Base-by-base conservation (phyloP, 495 filamentous ascomycete species). In the Chlorociboria aeruginascens region DNA sequence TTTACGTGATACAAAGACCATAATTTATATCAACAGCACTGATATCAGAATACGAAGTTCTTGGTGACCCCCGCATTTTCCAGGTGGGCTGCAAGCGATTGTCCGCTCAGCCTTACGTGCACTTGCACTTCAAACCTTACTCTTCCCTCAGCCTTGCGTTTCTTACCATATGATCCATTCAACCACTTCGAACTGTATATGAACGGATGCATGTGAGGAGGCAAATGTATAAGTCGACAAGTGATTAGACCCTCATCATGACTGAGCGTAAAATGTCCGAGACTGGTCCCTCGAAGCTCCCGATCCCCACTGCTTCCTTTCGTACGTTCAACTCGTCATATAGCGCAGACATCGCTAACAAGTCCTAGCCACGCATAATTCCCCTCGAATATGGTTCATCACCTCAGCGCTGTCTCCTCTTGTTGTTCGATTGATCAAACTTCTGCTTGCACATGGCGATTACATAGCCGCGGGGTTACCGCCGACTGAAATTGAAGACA, bases 361-460 rank as follows among this genome's bases (percentile, higher is more conserved):
- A 17, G 1, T 25, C 16, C 38, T n/a, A 58, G 55, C 56, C 25
- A 60, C 71, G 25, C 74, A 78, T 56, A 78, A 78, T 56, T 78
- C 74, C 34, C 73, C 74, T 48, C 64, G 74, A 49, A 83, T 86
- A 62, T 97, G 92, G 89, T 82, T 96, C 59, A 71, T 97, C 48
- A 94, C 89, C 25, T 82, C 84, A 40, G 81, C 83, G 14, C 71
- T 86, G 52, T 84, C 85, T 43, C 87, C 89, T n/a, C 75, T 94
- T 56, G 80, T 73, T 33, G 67, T 81, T 41, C 72, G 76, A 17
- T 71, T 90, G 52, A 78, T 84, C 40, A 76, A 83, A 39, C 78
- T 85, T 56, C 69, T 86, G 42, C 80, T 95, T 36, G 77, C 73
- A 16, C 87, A 95, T 66, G 87, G 92, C 37, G 92, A 96, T 62